Conservation (phyloP, 768 basidiomycete genomes). For the Suillus placidus region DNA sequence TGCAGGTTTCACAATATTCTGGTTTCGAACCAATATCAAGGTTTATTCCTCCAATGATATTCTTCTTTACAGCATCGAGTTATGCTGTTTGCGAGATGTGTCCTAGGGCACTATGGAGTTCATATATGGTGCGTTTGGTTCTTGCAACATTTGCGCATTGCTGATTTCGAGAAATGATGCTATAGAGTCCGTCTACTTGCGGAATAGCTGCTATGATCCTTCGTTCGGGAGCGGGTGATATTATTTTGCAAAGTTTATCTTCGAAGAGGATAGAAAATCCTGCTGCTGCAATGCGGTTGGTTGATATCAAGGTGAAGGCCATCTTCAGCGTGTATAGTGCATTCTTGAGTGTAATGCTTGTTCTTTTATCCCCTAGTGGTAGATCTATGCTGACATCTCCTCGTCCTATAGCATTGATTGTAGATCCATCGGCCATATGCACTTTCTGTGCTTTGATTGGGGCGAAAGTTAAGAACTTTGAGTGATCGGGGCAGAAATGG, state of each 20-base stretch:
- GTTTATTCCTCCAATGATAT: conserved; percentile 28
- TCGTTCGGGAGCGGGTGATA: no score
- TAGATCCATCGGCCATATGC: neutral
- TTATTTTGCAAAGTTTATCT: neutral
- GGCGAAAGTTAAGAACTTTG: no score
- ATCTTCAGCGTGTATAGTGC: neutral
- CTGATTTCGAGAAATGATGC: no score
- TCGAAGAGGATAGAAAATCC: neutral
- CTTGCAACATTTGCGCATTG: neutral
- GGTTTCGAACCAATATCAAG: conserved; percentile 22
- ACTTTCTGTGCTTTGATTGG: no score
- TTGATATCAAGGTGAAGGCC: no score
- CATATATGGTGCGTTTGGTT: neutral
- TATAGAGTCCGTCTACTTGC: no score
- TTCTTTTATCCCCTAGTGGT: neutral
- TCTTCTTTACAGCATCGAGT: neutral
- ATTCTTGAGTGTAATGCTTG: neutral
- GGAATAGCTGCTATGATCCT: no score
- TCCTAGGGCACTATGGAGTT: neutral
- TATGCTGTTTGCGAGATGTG: neutral
- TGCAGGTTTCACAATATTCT: conserved; percentile 25
- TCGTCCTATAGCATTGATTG: neutral
- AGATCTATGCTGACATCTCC: neutral
- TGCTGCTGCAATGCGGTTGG: neutral
- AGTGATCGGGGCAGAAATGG: no score